Base-by-base conservation (phyloP, 116 monocot species). In the Posidonia oceanica region DNA sequence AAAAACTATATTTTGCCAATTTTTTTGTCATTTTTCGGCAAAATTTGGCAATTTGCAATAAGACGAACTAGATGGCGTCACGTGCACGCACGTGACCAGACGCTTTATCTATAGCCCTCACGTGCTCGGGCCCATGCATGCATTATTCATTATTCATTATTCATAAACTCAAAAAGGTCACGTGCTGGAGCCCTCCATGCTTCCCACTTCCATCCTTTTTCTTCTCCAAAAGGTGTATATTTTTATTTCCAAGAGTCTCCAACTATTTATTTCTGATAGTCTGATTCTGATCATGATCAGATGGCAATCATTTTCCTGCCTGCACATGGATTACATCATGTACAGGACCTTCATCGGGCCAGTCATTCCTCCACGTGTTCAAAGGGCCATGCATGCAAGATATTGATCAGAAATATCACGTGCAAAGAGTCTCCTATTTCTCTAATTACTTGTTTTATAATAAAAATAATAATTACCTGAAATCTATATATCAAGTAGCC, bases 341-440 rank as follows among this genome's bases (percentile, higher is more conserved):
- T 42, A 42, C 42, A 42, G 4, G 4, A 42, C 42, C 42, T 42
- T 42, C 42, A 18, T 16, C 11, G 0, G 12, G 61, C n/a, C 29
- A 36, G 2, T 17, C 29, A 11, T 23, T 17, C 12, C 23, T 61
- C 61, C 61, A 13, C 38, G 65, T 65, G 65, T 42, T 7, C 65
- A 42, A 4, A 40, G 1, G 40, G 37, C 10, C 65, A 65, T 7
- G 60, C 59, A 71, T 71, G 69, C 69, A 69, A 18, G 8, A 15
- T 61, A 11, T 20, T 48, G 64, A 39, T 59, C 44, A 44, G 18
- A 58, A 60, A 41, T 5, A 75, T 69, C 37, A 55, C 39, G 8
- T 55, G 57, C 56, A 38, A 51, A 51, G 21, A 21, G 14, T n/a
- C 56, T 69, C 39, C 54, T 55, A 57, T 58, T 58, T 39, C 58